Percentiles rank a stretch among this genome's conserved stretches.
phyloP scores from a whole-genome alignment of 345 rosid species.

The Hibiscus trionum region DNA sequence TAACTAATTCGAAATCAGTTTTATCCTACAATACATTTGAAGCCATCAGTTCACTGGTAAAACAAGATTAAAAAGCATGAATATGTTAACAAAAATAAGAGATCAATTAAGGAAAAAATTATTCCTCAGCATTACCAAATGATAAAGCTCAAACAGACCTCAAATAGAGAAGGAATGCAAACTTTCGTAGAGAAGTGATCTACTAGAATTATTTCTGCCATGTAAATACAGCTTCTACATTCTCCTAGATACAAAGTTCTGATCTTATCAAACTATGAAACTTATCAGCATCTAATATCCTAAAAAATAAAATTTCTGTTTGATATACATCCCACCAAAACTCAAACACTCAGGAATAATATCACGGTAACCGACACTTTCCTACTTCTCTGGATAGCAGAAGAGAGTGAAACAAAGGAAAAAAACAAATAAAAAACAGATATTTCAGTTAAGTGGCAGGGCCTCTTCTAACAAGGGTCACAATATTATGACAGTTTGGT shows the following conservation, averaged over 20 bases:
- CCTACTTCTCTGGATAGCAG: neutral
- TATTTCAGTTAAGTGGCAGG: too few relatives aligned
- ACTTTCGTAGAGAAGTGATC: too few relatives aligned
- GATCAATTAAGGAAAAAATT: neutral
- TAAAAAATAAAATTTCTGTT: neutral
- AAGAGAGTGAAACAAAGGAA: neutral
- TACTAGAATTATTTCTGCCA: too few relatives aligned
- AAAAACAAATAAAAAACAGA: neutral
- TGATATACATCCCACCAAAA: neutral
- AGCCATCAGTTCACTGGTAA: slow-evolving; percentile 8
- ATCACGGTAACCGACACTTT: too few relatives aligned
- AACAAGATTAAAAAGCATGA: too few relatives aligned
- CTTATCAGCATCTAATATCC: neutral
- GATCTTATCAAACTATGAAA: neutral
- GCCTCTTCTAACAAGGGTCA: neutral
- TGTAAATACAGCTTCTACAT: too few relatives aligned
- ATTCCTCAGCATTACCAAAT: too few relatives aligned
- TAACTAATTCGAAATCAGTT: slow-evolving; percentile 80
- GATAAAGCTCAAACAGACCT: too few relatives aligned
- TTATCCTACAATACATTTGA: slow-evolving; percentile 51
- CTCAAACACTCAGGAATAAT: too few relatives aligned
- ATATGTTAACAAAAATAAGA: neutral
- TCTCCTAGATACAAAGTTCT: neutral
- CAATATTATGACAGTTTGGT: neutral
- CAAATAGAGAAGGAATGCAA: too few relatives aligned